Evolutionary conservation across 139 green algal species (phyloP).

Genomic region (Parachlorella kessleri): DNA sequence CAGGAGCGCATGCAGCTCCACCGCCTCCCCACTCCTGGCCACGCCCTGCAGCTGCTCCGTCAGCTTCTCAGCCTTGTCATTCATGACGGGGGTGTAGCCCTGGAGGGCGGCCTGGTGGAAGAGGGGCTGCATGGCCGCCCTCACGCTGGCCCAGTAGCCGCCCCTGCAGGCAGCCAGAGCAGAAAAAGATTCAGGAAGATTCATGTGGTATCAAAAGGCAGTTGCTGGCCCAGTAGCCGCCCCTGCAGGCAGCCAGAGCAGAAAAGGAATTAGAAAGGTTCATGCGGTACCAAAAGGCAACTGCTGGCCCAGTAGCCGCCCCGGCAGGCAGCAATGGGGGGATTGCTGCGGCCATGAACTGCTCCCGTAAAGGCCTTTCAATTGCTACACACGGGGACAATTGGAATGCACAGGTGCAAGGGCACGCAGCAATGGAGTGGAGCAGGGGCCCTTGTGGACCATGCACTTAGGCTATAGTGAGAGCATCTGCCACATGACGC

Average conservation of each 20-base stretch:
- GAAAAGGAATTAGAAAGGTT: background rate
- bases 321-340: background rate
- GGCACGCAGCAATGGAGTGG: no score
- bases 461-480: no score
- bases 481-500: no score
- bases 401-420: no score
- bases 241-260: background rate
- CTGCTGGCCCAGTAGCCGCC: slow-evolving; percentile 6
- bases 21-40: background rate
- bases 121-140: slow-evolving; percentile 32
- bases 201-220: no score
- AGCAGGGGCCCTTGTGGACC: no score
- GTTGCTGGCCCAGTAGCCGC: slow-evolving; percentile 7
- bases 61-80: slow-evolving; percentile 8
- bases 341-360: no score
- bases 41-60: background rate
- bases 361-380: no score
- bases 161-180: background rate
- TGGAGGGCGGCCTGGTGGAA: slow-evolving; percentile 31
- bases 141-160: slow-evolving; percentile 15
- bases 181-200: background rate
- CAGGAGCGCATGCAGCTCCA: slow-evolving; percentile 28
- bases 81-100: slow-evolving; percentile 28
- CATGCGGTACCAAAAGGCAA: no score
- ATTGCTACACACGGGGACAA: no score